Evolutionary conservation across 2,329 filamentous ascomycete genomes (phyloP), one percentile per base, ranked within the genome.

Genomic region (Cladophialophora yegresii): DNA sequence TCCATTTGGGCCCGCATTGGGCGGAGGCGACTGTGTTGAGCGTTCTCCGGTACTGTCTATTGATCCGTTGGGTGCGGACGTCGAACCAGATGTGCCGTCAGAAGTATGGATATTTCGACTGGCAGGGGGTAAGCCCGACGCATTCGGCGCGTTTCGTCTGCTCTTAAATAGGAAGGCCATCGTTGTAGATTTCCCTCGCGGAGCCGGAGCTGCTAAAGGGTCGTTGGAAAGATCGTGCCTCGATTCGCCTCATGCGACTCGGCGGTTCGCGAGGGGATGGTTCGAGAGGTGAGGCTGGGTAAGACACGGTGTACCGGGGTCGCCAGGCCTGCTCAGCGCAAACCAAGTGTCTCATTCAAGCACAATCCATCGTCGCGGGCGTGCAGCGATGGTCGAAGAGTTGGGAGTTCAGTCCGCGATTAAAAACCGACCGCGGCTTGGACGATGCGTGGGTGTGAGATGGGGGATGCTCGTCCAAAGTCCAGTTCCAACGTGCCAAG

Each of bases 131-230:
- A 85, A 78, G 47, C 79, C 77, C 69, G 71, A 69, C n/a, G 62
- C 47, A 36, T 64, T 30, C 33, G 65, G 64, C 67, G 66, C 64
- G 72, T 88, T 86, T 76, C 89, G 87, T 74, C 85, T 84, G 78
- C 91, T 92, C 79, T 92, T 92, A 82, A 92, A 92, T 67, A 92
- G 83, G 77, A 92, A 92, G 70, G 89, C 87, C 89, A 92, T 92
- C 32, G 51, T 61, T 40, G 33, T 50, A 43, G 58, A 40, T 40
- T 60, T 57, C 49, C 49, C 49, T 33, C 28, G 20, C 47, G 26
- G 20, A 16, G 22, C n/a, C 20, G 9, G 32, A 20, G 28, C 16
- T 54, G 51, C 47, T 50, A 23, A 51, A 51, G n/a, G 8, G 22
- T 50, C n/a, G 20, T 8, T 58, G 16, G 53, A 33, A 47, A 33